A percentile compares a stretch with the other conserved stretches of the same genome.
Conservation (phyloP, 768 basidiomycete genomes). For the Lepiota brunneoincarnata region DNA sequence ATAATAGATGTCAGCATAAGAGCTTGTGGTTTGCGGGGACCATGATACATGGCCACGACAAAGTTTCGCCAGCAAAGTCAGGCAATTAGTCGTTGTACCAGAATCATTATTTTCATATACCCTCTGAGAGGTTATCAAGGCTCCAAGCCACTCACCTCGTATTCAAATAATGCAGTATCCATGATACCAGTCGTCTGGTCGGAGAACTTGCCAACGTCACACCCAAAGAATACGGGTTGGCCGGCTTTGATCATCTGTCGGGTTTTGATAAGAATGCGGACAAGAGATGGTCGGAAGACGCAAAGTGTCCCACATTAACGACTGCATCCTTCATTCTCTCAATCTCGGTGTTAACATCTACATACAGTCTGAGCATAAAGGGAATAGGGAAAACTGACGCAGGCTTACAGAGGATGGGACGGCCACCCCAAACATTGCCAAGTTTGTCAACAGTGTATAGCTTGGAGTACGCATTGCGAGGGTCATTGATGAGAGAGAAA, state of each 20-base stretch:
- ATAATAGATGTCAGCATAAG: not conserved
- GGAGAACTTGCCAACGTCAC: constrained; percentile 90
- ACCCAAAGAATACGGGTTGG: constrained; percentile 92
- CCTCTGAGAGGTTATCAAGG: not conserved
- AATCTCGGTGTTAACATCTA: constrained; percentile 89
- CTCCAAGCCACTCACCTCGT: constrained; percentile 50
- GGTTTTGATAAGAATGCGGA: not conserved
- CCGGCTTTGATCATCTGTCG: constrained; percentile 76
- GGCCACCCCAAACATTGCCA: constrained; percentile 88
- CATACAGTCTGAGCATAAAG: constrained; percentile 2
- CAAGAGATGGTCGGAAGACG: not conserved
- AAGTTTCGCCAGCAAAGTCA: not conserved
- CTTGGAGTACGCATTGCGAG: constrained; percentile 78
- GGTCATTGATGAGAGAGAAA: constrained; percentile 95
- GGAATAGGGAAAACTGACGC: not conserved
- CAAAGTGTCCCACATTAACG: constrained; percentile 48
- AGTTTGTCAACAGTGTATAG: constrained; percentile 92
- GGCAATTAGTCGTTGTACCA: too few species aligned
- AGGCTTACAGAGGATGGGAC: constrained; percentile 76
- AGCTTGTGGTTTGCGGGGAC: not conserved
- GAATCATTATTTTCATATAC: too few species aligned
- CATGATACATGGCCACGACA: not conserved
- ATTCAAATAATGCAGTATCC: constrained; percentile 82
- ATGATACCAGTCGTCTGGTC: constrained; percentile 73
- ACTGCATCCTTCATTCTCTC: constrained; percentile 80